Conservation (phyloP, 208 protist genomes). For the Tritrichomonas musculus region DNA sequence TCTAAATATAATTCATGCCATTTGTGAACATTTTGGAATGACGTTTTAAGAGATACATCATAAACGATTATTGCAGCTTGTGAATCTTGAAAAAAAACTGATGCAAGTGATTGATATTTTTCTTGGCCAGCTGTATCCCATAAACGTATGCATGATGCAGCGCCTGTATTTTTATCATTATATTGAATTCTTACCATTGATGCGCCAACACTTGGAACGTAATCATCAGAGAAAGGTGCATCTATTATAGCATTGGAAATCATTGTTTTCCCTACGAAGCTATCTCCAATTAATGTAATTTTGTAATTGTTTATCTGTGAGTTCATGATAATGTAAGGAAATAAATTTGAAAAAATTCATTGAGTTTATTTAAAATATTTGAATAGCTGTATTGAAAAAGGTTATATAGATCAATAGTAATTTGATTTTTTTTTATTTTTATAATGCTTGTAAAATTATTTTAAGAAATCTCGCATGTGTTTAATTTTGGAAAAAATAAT, state of each 20-base stretch:
- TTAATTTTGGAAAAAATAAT: too few relatives aligned
- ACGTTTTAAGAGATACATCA: not conserved
- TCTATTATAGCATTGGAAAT: not conserved
- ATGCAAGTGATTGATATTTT: not conserved
- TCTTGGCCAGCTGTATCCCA: constrained; percentile 19
- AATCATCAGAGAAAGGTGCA: not conserved
- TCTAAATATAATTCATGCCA: not conserved
- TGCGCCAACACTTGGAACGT: not conserved
- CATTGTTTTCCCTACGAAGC: not conserved
- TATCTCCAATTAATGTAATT: not conserved
- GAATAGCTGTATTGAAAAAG: too few relatives aligned
- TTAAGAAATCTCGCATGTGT: too few relatives aligned
- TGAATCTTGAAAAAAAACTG: not conserved
- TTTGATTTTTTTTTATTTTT: too few relatives aligned
- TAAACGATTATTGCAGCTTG: constrained; percentile 15
- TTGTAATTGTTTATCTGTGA: not conserved
- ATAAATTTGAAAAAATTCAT: too few relatives aligned
- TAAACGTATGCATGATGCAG: too few relatives aligned
- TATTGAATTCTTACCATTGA: not conserved
- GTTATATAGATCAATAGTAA: too few relatives aligned
- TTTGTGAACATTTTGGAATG: not conserved
- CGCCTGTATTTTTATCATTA: not conserved
- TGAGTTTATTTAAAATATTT: too few relatives aligned
- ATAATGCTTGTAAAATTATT: too few relatives aligned
- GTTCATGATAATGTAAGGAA: too few relatives aligned